A percentile compares a stretch with the other conserved stretches of the same genome.
phyloP scores from a whole-genome alignment of 108 stramenopile species.

The Cyclotella sp. region DNA sequence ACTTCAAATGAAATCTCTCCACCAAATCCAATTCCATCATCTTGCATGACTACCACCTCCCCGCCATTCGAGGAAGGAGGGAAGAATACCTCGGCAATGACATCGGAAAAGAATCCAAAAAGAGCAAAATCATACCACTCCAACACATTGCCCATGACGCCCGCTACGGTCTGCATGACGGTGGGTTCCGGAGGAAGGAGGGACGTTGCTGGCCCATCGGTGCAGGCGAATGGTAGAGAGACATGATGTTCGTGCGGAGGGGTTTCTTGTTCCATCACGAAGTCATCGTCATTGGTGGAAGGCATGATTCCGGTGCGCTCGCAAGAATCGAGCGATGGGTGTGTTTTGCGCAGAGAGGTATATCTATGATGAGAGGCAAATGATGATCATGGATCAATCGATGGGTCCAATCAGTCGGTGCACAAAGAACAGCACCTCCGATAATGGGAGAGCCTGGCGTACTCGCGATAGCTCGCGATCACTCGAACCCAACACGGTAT shows the following conservation, averaged over 20 bases:
- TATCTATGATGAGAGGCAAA: too few relatives aligned
- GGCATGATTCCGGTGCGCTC: background rate
- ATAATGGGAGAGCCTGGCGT: too few relatives aligned
- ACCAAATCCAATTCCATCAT: slow-evolving; percentile 24
- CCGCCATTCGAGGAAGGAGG: slow-evolving; percentile 39
- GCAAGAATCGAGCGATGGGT: background rate
- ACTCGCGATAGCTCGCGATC: too few relatives aligned
- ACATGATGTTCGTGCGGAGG: background rate
- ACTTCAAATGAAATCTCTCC: background rate
- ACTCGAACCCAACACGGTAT: too few relatives aligned
- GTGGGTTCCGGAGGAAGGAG: slow-evolving; percentile 2
- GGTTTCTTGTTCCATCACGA: background rate
- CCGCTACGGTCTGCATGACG: slow-evolving; percentile 40
- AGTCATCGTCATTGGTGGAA: slow-evolving; percentile 2
- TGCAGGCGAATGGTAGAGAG: background rate
- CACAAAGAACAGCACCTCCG: too few relatives aligned
- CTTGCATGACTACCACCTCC: slow-evolving; percentile 1
- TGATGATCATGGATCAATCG: too few relatives aligned
- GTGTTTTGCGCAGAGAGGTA: too few relatives aligned
- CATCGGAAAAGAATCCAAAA: slow-evolving; percentile 71
- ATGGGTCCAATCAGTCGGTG: too few relatives aligned
- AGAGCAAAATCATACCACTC: slow-evolving; percentile 77
- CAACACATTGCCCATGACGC: slow-evolving; percentile 60
- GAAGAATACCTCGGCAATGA: slow-evolving; percentile 71
- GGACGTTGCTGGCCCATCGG: background rate